These are phyloP conservation scores for Linnemannia schmuckeri DNA, from an alignment of 192 early-diverging fungal species.

Conservation along the genomic window DNA sequence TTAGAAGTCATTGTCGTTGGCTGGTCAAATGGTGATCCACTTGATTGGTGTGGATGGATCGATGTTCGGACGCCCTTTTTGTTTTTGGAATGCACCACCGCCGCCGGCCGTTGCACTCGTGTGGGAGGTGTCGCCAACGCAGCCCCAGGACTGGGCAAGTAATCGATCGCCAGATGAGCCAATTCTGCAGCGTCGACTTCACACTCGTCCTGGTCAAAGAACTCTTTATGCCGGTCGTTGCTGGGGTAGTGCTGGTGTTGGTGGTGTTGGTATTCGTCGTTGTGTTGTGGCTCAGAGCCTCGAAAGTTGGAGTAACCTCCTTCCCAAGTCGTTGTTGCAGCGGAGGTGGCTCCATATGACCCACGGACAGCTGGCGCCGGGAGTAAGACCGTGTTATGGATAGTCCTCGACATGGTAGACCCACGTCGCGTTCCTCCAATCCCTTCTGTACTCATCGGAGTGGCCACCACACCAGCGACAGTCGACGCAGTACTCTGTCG, in stretches of 20 bases:
- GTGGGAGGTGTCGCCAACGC: background rate
- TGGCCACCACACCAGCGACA: background rate
- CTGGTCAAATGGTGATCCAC: background rate
- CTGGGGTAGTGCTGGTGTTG: background rate
- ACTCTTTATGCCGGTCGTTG: background rate
- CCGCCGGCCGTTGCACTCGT: background rate
- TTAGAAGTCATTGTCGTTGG: background rate
- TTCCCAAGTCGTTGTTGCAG: background rate
- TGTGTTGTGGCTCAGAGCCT: background rate
- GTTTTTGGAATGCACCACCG: background rate
- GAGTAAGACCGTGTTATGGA: constrained; percentile 4
- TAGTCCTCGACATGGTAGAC: constrained; percentile 7
- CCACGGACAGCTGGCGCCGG: constrained; percentile 1
- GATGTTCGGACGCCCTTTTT: background rate
- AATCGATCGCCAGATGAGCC: background rate
- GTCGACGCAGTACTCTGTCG: constrained; percentile 2
- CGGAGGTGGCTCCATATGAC: background rate
- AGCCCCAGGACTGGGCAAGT: background rate
- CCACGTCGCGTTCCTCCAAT: background rate
- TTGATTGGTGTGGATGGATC: background rate
- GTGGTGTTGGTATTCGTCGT: background rate
- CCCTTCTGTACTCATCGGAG: background rate
- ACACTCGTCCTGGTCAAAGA: background rate
- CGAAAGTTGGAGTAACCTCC: background rate
- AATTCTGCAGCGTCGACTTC: background rate